Conservation (phyloP, 192 early-diverging fungal genomes). For the Coemansia sp. region DNA sequence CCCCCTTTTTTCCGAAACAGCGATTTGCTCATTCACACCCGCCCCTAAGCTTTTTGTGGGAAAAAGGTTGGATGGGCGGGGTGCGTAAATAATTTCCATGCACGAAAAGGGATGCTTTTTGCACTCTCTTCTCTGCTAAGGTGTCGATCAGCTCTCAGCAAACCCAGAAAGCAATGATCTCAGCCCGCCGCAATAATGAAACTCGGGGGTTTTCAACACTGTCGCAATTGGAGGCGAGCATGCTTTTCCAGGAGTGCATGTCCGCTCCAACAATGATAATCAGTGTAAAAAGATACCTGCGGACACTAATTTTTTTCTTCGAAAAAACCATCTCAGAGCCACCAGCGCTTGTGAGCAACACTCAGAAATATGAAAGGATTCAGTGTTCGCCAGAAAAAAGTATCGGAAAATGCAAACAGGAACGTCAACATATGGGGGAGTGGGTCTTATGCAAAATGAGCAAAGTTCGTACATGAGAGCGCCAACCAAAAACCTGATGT, state of each 20-base stretch:
- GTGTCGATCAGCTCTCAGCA: not conserved
- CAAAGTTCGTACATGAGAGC: not conserved
- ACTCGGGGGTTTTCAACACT: not conserved
- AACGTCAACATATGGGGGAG: not conserved
- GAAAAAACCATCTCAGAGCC: not conserved
- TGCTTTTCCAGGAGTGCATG: not conserved
- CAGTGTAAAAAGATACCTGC: not conserved
- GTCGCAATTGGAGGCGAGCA: not conserved
- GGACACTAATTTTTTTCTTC: not conserved
- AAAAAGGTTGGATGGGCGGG: too few species aligned
- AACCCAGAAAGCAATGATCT: not conserved
- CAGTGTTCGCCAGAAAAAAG: not conserved
- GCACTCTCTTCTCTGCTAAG: not conserved
- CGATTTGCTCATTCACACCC: too few species aligned
- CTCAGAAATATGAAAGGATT: not conserved
- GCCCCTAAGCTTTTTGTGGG: too few species aligned
- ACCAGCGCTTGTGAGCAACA: not conserved
- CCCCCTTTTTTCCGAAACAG: too few species aligned
- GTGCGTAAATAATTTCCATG: not conserved
- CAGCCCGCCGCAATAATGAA: not conserved
- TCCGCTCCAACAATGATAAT: not conserved
- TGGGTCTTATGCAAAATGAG: not conserved
- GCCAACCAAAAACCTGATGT: not conserved
- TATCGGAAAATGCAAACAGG: not conserved
- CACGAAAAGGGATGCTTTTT: not conserved